A percentile compares a stretch with the other conserved stretches of the same genome.
Conservation (phyloP, 768 basidiomycete genomes). For the Coprinellus micaceus region DNA sequence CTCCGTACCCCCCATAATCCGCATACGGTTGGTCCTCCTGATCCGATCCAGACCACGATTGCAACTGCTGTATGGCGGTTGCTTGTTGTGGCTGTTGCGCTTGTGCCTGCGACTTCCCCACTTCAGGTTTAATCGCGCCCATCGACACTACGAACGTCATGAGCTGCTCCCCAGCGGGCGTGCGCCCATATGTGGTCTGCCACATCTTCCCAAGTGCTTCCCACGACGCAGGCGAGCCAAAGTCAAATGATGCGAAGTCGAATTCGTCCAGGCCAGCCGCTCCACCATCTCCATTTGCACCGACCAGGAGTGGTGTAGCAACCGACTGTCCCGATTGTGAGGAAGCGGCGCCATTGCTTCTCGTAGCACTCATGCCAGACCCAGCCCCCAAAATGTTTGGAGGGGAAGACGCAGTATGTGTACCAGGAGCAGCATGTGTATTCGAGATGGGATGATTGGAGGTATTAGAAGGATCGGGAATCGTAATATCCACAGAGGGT, state of each 20-base stretch:
- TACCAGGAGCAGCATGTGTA: slow-evolving; percentile 49
- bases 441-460: slow-evolving; percentile 33
- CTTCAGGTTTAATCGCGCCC: slow-evolving; percentile 6
- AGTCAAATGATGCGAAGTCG: slow-evolving; percentile 71
- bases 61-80: neutral
- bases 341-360: slow-evolving; percentile 32
- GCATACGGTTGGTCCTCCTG: neutral
- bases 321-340: slow-evolving; percentile 22
- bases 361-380: too few relatives aligned
- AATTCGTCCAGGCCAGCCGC: slow-evolving; percentile 60
- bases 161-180: slow-evolving; percentile 71
- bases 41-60: neutral
- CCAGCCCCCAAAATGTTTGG: neutral
- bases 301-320: slow-evolving; percentile 20
- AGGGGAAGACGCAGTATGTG: slow-evolving; percentile 39
- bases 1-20: neutral
- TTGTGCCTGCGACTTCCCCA: slow-evolving; percentile 15
- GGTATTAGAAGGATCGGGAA: slow-evolving; percentile 37
- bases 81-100: slow-evolving; percentile 11
- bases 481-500: neutral
- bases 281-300: neutral
- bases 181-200: slow-evolving; percentile 61
- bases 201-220: slow-evolving; percentile 77
- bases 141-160: slow-evolving; percentile 65
- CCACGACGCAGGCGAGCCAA: slow-evolving; percentile 72